These are phyloP conservation scores for Myxozyma monticola DNA, from an alignment of 805 yeast species.

Conservation along the genomic window DNA sequence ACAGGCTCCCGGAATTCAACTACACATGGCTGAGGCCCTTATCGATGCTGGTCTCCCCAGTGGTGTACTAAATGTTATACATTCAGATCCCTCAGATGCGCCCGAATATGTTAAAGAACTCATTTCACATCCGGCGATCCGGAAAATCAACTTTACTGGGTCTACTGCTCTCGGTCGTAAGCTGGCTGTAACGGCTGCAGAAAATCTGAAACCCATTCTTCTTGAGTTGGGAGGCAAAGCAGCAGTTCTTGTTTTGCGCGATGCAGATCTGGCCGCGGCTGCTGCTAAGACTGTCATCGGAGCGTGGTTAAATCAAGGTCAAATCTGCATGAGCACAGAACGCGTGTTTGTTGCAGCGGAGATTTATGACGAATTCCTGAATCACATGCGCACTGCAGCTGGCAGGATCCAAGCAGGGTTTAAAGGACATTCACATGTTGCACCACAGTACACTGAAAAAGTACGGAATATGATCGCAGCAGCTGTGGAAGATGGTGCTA, in stretches of 20 bases:
- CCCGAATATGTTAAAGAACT: constrained; percentile 71
- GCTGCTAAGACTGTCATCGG: constrained; percentile 70
- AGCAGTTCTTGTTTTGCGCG: constrained; percentile 72
- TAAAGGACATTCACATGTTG: constrained; percentile 66
- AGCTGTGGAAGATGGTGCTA: constrained; percentile 58
- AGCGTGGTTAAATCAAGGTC: constrained; percentile 86
- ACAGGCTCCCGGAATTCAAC: constrained; percentile 74
- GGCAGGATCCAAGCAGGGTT: constrained; percentile 71
- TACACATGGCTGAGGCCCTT: constrained; percentile 60
- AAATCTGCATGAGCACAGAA: constrained; percentile 91
- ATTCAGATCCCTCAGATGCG: constrained; percentile 14
- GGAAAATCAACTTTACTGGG: constrained; percentile 84
- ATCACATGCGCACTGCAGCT: constrained; percentile 64
- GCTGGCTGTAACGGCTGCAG: constrained; percentile 70
- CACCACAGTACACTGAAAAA: constrained; percentile 50
- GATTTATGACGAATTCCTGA: constrained; percentile 65
- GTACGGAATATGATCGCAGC: constrained; percentile 48
- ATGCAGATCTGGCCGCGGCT: constrained; percentile 65
- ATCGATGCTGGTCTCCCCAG: constrained; percentile 78
- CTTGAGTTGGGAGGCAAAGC: constrained; percentile 88
- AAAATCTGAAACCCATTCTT: constrained; percentile 71
- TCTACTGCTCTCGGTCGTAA: constrained; percentile 76
- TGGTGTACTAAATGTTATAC: constrained; percentile 73
- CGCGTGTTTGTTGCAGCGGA: constrained; percentile 78
- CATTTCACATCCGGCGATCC: constrained; percentile 67